Base-by-base conservation (phyloP, 371 early-diverging fungal genomes). In the Sporodiniella umbellata region DNA sequence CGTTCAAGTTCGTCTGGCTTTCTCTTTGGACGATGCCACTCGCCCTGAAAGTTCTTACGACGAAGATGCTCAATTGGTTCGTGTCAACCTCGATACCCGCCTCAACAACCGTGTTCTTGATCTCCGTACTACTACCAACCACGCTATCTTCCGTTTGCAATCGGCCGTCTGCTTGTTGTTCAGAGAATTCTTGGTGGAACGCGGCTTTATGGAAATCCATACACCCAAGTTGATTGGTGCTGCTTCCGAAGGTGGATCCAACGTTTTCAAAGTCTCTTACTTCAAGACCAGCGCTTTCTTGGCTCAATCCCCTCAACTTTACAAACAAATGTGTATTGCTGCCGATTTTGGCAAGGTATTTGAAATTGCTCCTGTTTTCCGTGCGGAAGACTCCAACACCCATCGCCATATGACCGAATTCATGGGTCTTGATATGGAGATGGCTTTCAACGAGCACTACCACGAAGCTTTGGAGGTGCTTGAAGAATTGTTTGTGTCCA, bases 361-460 rank as follows among this genome's bases (percentile, higher is more conserved):
- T 77, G 99, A 99, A 75, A 96, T 99, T 59, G 99, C 89, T 12
- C 99, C 99, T 8, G 99, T 99, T 33, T 99, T 99, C 89, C 91
- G 99, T 66, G 99, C 99, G 39, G 99, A 99, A 69, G 89, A 99
- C 80, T 93, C 98, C 38, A 90, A 93, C 72, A 99, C 99, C 15
- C 99, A 97, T 70, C 88, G 99, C 37, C 99, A 99, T 75, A 92
- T 99, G 93, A 98, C 99, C 59, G 99, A 99, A 73, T 99, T 98
- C 79, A 86, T 95, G 30, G 99, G 99, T 42, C 88, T 99, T 53
- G 99, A 99, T 93, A 69, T 99, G 74, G 99, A 99, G 75, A 99
- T 98, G 98, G 93, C 99, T 8, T 94, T 99, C 68, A 87, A 94
- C 53, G 95, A 94, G 70, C 95, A 96, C 66, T 99, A 99, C 77